Percentiles rank a stretch among this genome's conserved stretches.
Conservation (phyloP, 805 yeast species). For the Candida parachauliodes region DNA sequence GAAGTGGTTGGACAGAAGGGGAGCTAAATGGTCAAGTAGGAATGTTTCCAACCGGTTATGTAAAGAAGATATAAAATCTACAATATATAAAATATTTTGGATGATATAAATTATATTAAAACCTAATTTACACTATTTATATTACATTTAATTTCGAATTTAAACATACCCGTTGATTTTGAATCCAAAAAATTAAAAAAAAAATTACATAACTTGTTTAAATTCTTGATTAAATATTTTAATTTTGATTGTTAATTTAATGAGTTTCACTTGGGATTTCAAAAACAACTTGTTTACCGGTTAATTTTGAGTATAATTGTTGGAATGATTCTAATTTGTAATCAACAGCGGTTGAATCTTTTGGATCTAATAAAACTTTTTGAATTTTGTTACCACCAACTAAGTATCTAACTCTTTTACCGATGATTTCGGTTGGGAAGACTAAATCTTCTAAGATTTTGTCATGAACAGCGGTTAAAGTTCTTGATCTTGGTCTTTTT, state of each 20-base stretch:
- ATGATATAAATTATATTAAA: constrained; percentile 1
- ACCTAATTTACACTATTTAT: not conserved
- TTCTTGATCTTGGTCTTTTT: constrained; percentile 99
- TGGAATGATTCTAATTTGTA: constrained; percentile 99
- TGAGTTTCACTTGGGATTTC: constrained; percentile 66
- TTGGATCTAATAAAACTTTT: constrained; percentile 95
- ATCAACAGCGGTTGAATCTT: constrained; percentile 95
- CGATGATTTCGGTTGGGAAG: constrained; percentile 98
- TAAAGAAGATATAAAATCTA: constrained; percentile 28
- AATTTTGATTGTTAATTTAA: constrained; percentile 19
- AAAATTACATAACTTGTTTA: not conserved
- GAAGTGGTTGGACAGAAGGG: constrained; percentile 96
- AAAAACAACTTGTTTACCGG: constrained; percentile 99
- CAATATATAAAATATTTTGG: not conserved
- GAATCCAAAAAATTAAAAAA: constrained; percentile 5
- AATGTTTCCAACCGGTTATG: constrained; percentile 69
- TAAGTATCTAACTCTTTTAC: constrained; percentile 98
- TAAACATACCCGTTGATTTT: not conserved
- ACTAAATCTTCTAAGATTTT: constrained; percentile 98
- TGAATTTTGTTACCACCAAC: constrained; percentile 99
- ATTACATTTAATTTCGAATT: not conserved
- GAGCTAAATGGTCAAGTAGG: constrained; percentile 44
- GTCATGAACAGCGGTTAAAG: constrained; percentile 98
- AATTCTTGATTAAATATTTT: not conserved
- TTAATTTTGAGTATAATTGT: constrained; percentile 95